Percentiles rank a stretch among this genome's conserved stretches.
Conservation (phyloP, 2,329 filamentous ascomycete species). For the Dactylellina leptospora region DNA sequence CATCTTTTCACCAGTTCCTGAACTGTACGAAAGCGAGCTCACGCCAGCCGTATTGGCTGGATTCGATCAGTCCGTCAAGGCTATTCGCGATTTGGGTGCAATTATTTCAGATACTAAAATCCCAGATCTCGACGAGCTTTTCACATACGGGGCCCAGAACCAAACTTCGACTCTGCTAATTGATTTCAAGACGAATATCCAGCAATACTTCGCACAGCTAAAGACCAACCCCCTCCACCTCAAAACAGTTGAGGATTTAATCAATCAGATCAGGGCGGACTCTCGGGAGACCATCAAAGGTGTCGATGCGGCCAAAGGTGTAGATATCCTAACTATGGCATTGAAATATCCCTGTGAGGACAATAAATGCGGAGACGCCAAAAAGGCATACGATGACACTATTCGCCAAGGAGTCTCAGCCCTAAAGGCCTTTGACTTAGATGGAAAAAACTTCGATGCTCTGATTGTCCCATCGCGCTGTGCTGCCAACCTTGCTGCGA, state of each 20-base stretch:
- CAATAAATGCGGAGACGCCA: conserved; percentile 3
- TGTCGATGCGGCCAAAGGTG: no score
- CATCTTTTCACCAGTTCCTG: no score
- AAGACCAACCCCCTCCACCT: conserved; percentile 13
- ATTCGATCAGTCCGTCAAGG: conserved; percentile 21
- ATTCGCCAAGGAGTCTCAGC: conserved; percentile 5
- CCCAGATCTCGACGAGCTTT: not conserved
- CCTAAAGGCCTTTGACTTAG: conserved; percentile 6
- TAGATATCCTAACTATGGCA: conserved; percentile 9
- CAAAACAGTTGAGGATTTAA: conserved; percentile 16
- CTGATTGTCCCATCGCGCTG: conserved; percentile 12
- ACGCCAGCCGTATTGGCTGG: no score
- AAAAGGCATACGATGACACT: conserved; percentile 5
- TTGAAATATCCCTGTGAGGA: conserved; percentile 16
- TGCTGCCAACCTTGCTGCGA: not conserved
- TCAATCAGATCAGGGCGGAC: conserved; percentile 13
- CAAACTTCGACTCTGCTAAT: no score
- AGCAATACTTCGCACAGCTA: conserved; percentile 18
- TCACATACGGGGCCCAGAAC: not conserved
- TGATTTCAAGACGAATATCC: conserved; percentile 19
- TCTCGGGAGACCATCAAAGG: no score
- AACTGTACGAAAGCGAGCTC: no score
- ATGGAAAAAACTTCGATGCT: conserved; percentile 8
- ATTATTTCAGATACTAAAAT: not conserved
- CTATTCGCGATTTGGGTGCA: conserved; percentile 20